Base-by-base conservation (phyloP, 2,329 filamentous ascomycete species). In the Rhynchosporium secalis region DNA sequence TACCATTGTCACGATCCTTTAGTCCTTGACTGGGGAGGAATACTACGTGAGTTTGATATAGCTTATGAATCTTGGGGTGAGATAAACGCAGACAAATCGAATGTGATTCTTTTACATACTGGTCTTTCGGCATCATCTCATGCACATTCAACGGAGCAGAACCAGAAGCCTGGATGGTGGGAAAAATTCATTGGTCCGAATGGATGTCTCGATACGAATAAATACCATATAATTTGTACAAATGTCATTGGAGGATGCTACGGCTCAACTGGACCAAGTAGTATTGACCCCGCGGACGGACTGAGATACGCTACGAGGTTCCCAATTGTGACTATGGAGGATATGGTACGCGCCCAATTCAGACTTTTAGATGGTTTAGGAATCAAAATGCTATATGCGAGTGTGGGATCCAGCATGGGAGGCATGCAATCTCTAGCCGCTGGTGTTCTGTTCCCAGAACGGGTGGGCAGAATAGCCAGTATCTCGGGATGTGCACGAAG, bases 291-390 rank as follows among this genome's bases (percentile, higher is more conserved):
- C 0, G 89, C 89, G 12, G 92, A 96, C 74, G 91, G 92, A 43
- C 83, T 94, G 76, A 85, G 85, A 71, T 99, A 98, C 76, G 95
- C 93, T 6, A 99, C 95, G 0, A 85, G 92, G 40, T 99, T 99
- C 74, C 95, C 95, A 2, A 96, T 99, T 69, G 78, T 99, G 61
- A 99, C 95, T 0, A 88, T 99, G 80, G 87, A 96, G 70, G 95
- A 99, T 75, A 99, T 99, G 95, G 95, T 98, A 36, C 86, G 93
- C 60, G 94, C 93, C 4, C 95, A 99, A 75, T 97, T 98, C 78
- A 83, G 90, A 48, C 83, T 99, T 36, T 82, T 99, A 12, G 93
- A 98, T 75, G 76, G 80, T 4, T 80, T 99, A 33, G 87, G 87
- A 5, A 88, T 99, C 51, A 73, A 84, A 29, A 90, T 86, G 72